phyloP scores from a whole-genome alignment of 352 stramenopile genomes.

The Phytophthora chlamydospora region DNA sequence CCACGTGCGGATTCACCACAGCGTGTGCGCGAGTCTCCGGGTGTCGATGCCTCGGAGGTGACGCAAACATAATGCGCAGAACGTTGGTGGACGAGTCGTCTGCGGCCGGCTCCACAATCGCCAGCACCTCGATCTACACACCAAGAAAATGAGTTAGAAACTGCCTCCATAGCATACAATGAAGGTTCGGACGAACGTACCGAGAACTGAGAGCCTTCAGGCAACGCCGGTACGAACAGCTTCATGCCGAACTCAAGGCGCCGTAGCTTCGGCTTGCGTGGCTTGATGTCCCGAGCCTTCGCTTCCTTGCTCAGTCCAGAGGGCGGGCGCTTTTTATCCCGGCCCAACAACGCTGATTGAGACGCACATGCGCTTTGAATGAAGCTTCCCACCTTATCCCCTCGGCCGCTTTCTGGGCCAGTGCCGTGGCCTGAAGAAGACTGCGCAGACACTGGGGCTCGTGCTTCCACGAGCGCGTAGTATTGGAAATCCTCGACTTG shows the following conservation, averaged over 20 bases:
- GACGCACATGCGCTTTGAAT: constrained; percentile 11
- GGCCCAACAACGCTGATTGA: constrained; percentile 16
- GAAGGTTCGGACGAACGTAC: constrained; percentile 34
- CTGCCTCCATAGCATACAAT: not conserved
- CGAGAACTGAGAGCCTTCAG: constrained; percentile 62
- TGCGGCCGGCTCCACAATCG: constrained; percentile 44
- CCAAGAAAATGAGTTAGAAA: constrained; percentile 1
- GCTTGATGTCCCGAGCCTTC: constrained; percentile 20
- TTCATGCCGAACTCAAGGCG: constrained; percentile 78
- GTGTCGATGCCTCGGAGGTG: constrained; percentile 27
- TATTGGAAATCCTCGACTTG: constrained; percentile 70
- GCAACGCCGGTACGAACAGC: constrained; percentile 52
- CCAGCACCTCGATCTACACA: constrained; percentile 50
- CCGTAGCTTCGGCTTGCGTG: constrained; percentile 7
- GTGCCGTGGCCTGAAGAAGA: not conserved
- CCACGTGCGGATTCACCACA: constrained; percentile 49
- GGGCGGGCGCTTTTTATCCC: constrained; percentile 30
- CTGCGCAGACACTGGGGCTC: constrained; percentile 1
- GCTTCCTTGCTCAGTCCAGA: constrained; percentile 27
- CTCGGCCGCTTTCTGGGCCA: constrained; percentile 8
- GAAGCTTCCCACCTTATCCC: constrained; percentile 27
- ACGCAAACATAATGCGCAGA: constrained; percentile 56
- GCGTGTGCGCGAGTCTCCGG: constrained; percentile 26
- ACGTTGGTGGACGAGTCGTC: constrained; percentile 32
- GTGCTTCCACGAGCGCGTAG: constrained; percentile 43